Percentiles rank a stretch among this genome's conserved stretches.
phyloP scores from a whole-genome alignment of 2,329 filamentous ascomycete genomes.

The Stemphylium beticola region DNA sequence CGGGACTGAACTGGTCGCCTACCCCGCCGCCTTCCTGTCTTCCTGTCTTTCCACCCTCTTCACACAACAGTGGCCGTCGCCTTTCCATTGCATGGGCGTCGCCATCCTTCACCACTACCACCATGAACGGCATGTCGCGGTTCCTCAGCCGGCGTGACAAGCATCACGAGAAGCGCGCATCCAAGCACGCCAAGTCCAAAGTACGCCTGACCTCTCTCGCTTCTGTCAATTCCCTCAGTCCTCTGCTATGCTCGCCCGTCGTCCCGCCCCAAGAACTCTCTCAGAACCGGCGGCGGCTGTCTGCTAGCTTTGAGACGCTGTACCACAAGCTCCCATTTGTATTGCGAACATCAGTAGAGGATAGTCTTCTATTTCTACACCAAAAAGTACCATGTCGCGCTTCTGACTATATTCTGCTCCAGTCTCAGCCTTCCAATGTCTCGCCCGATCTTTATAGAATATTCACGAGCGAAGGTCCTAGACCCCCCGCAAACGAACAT shows the following conservation, averaged over 20 bases:
- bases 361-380: slow-evolving; percentile 29
- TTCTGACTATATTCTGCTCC: slow-evolving; percentile 36
- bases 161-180: slow-evolving; percentile 47
- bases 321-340: slow-evolving; percentile 34
- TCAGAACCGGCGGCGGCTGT: slow-evolving; percentile 12
- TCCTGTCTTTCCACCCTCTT: not conserved
- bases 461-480: slow-evolving; percentile 65
- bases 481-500: slow-evolving; percentile 62
- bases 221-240: slow-evolving; percentile 23
- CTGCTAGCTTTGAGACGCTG: slow-evolving; percentile 27
- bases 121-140: slow-evolving; percentile 63
- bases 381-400: slow-evolving; percentile 22
- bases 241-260: slow-evolving; percentile 18
- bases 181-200: slow-evolving; percentile 42
- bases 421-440: slow-evolving; percentile 33
- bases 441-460: slow-evolving; percentile 64
- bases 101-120: slow-evolving; percentile 21
- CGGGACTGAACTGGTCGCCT: slow-evolving; percentile 18
- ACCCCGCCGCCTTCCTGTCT: slow-evolving; percentile 18
- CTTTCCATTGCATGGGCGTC: slow-evolving; percentile 27
- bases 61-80: slow-evolving; percentile 6
- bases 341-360: slow-evolving; percentile 18
- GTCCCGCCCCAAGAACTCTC: slow-evolving; percentile 10
- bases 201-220: slow-evolving; percentile 33
- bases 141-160: slow-evolving; percentile 75